Conservation (phyloP, 129 eudicot genomes). For the Dittrichia graveolens region DNA sequence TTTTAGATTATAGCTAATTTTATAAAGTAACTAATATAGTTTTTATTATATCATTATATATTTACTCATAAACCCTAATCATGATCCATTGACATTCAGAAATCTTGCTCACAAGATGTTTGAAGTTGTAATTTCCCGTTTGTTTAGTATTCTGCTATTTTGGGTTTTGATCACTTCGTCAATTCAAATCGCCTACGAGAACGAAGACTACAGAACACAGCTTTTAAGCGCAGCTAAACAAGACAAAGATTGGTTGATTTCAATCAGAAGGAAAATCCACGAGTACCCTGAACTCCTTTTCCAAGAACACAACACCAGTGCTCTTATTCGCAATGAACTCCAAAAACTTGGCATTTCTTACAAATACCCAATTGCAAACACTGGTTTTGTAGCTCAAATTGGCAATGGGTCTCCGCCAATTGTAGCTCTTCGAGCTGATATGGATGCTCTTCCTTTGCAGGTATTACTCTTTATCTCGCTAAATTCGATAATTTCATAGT, state of each 20-base stretch:
- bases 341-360: constrained; percentile 61
- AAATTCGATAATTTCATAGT: neutral
- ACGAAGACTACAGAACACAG: constrained; percentile 36
- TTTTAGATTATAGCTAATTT: no score
- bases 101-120: constrained; percentile 1
- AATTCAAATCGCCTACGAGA: constrained; percentile 29
- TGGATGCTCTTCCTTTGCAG: constrained; percentile 94
- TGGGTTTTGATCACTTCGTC: constrained; percentile 20
- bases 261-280: constrained; percentile 73
- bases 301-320: constrained; percentile 80
- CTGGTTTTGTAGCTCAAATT: constrained; percentile 80
- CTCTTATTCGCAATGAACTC: constrained; percentile 67
- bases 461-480: constrained; percentile 18
- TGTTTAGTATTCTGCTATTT: constrained; percentile 23
- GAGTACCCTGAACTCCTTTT: constrained; percentile 81
- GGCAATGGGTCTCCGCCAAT: constrained; percentile 73
- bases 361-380: constrained; percentile 66
- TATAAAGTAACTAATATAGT: no score
- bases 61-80: no score
- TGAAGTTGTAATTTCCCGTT: neutral
- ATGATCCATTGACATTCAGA: neutral
- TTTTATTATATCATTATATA: no score
- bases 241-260: constrained; percentile 68
- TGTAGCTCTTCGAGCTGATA: constrained; percentile 87
- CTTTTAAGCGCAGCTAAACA: constrained; percentile 48